Conservation (phyloP, 192 early-diverging fungal species). For the Entomortierella chlamydospora region DNA sequence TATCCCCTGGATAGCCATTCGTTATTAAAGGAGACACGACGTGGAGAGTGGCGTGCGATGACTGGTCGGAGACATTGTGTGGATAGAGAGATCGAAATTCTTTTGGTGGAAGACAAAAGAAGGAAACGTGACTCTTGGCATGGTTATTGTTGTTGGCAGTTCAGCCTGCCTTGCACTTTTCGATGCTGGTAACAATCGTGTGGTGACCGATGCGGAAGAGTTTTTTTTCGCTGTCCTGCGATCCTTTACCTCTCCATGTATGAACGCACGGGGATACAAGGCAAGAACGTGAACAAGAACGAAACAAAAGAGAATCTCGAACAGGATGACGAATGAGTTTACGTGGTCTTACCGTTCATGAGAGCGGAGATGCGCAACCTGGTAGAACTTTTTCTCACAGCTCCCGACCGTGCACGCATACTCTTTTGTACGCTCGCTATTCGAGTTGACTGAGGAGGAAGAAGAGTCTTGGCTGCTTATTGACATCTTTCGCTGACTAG, state of each 20-base stretch:
- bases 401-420: constrained; percentile 59
- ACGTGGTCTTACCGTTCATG: constrained; percentile 64
- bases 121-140: background rate
- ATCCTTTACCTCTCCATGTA: too few species aligned
- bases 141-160: too few species aligned
- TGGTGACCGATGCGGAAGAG: too few species aligned
- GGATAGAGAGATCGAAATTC: background rate
- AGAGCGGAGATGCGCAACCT: constrained; percentile 77
- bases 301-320: background rate
- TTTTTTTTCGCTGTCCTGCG: too few species aligned
- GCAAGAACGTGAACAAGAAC: background rate
- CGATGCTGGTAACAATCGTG: too few species aligned
- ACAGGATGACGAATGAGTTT: background rate
- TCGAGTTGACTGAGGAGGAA: constrained; percentile 22
- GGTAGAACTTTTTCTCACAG: constrained; percentile 75
- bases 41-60: constrained; percentile 1
- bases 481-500: constrained; percentile 36
- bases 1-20: constrained; percentile 10
- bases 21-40: background rate
- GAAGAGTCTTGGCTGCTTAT: constrained; percentile 51
- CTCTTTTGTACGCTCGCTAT: constrained; percentile 26
- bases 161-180: too few species aligned
- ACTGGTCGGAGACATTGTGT: background rate
- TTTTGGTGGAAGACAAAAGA: constrained; percentile 22
- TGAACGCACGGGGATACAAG: background rate